Percentiles rank a stretch among this genome's conserved stretches.
These are phyloP conservation scores for Ceratocystiopsis minuta DNA, from an alignment of 2,329 filamentous ascomycete genomes.

Conservation along the genomic window DNA sequence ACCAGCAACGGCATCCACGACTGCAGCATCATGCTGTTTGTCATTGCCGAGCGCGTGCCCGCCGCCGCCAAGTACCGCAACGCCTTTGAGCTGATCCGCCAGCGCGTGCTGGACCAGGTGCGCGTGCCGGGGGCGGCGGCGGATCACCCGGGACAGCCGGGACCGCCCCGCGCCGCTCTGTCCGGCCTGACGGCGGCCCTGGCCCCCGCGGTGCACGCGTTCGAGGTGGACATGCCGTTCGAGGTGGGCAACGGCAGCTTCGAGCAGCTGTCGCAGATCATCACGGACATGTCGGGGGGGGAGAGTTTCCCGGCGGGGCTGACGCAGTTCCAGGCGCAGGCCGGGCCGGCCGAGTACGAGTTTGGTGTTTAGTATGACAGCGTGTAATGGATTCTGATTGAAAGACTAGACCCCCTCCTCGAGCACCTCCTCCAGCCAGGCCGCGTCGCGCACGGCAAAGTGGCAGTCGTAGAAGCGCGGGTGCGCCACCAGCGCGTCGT, in stretches of 20 bases:
- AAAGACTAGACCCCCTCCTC: too few relatives aligned
- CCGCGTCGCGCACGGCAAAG: constrained; percentile 1
- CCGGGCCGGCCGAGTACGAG: not conserved
- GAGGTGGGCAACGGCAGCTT: constrained; percentile 4
- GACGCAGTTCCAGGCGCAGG: not conserved
- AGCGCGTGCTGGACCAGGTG: constrained; percentile 3
- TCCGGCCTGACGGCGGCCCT: constrained; percentile 1
- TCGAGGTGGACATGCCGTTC: constrained; percentile 2
- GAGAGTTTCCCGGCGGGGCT: constrained; percentile 2
- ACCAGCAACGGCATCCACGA: constrained; percentile 4
- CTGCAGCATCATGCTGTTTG: constrained; percentile 3
- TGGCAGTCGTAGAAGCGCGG: constrained; percentile 3
- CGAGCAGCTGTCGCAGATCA: constrained; percentile 4
- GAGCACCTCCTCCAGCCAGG: constrained; percentile 3
- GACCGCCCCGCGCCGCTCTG: not conserved
- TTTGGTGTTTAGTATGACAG: too few relatives aligned
- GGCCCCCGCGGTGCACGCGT: constrained; percentile 1
- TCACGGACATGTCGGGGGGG: constrained; percentile 1
- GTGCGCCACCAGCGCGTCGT: constrained; percentile 1
- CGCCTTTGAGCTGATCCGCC: constrained; percentile 3
- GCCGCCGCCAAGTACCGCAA: constrained; percentile 4
- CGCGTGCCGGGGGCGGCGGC: not conserved
- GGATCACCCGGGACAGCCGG: too few relatives aligned
- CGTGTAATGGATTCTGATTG: too few relatives aligned
- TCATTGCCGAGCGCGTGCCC: constrained; percentile 4